Percentiles rank a stretch among this genome's conserved stretches.
phyloP scores from a whole-genome alignment of 129 eudicot species.

The Erigeron canadensis region DNA sequence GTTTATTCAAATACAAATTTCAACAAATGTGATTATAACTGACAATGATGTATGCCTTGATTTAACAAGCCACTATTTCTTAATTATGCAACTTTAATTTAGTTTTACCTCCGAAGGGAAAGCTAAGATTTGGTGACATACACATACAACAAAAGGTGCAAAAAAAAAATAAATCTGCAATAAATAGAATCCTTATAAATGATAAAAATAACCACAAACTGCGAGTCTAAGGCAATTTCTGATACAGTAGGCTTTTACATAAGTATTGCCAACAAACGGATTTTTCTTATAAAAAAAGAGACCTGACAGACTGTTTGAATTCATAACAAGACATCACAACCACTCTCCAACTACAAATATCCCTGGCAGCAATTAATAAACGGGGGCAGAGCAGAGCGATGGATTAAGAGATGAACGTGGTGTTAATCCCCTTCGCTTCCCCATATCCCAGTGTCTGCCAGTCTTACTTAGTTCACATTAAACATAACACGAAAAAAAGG shows the following conservation, averaged over 20 bases:
- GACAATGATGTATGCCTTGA: not conserved
- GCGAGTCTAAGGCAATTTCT: slow-evolving; percentile 49
- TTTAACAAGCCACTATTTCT: not conserved
- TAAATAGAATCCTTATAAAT: slow-evolving; percentile 37
- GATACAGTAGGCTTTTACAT: slow-evolving; percentile 51
- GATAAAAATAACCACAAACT: slow-evolving; percentile 42
- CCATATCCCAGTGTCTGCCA: slow-evolving; percentile 39
- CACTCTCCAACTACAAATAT: slow-evolving; percentile 62
- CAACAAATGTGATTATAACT: slow-evolving; percentile 17
- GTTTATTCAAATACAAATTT: not conserved
- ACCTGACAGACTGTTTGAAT: slow-evolving; percentile 20
- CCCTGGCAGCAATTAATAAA: slow-evolving; percentile 38
- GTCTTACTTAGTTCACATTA: slow-evolving; percentile 39
- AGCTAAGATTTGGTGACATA: not conserved
- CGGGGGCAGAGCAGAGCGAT: slow-evolving; percentile 16
- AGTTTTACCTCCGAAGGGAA: too few species aligned
- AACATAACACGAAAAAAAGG: slow-evolving; percentile 44
- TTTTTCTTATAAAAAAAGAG: slow-evolving; percentile 4
- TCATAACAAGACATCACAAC: slow-evolving; percentile 46
- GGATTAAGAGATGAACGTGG: slow-evolving; percentile 29
- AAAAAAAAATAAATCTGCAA: slow-evolving; percentile 27
- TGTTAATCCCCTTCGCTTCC: slow-evolving; percentile 33
- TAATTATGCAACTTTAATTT: not conserved
- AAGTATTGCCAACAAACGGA: slow-evolving; percentile 40
- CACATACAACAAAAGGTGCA: not conserved